Conservation (phyloP, 176 grass and related monocot genomes). For the Elymus sibiricus region DNA sequence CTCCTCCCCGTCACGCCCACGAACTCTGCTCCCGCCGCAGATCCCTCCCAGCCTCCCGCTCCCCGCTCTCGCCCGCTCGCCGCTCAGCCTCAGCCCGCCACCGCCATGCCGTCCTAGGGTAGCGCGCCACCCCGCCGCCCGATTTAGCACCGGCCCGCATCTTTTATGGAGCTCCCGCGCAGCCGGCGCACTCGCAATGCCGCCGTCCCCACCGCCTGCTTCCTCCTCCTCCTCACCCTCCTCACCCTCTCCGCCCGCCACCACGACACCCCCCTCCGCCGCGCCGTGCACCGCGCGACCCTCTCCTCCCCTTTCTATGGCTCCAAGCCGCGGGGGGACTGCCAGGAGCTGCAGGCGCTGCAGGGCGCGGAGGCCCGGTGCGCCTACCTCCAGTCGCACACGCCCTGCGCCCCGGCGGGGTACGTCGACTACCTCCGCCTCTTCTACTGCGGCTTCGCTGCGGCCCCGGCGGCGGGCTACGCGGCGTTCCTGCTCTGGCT, state of each 20-base stretch:
- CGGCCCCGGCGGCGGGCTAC: constrained; percentile 31
- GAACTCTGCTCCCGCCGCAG: background rate
- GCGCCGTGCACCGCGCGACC: background rate
- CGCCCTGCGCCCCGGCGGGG: constrained; percentile 44
- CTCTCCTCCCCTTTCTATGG: background rate
- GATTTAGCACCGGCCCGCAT: constrained; percentile 18
- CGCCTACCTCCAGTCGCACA: constrained; percentile 45
- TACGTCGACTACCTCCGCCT: constrained; percentile 76
- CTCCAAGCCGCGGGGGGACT: background rate
- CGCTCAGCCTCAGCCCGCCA: background rate
- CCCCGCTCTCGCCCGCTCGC: background rate
- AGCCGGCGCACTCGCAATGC: constrained; percentile 39
- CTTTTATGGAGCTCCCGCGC: constrained; percentile 50
- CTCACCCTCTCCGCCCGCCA: background rate
- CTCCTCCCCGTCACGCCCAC: background rate
- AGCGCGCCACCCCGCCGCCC: background rate
- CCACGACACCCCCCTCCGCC: background rate
- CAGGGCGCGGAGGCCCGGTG: constrained; percentile 29
- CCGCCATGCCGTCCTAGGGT: constrained; percentile 34
- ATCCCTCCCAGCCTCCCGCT: background rate
- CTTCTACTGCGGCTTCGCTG: constrained; percentile 69
- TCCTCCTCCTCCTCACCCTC: constrained; percentile 32
- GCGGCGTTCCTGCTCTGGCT: constrained; percentile 56
- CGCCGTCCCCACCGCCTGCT: constrained; percentile 44
- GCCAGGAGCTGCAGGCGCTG: constrained; percentile 46